These are phyloP conservation scores for Microbotryum lychnidis-dioicae DNA, from an alignment of 1,284 basidiomycete species.

Conservation along the genomic window DNA sequence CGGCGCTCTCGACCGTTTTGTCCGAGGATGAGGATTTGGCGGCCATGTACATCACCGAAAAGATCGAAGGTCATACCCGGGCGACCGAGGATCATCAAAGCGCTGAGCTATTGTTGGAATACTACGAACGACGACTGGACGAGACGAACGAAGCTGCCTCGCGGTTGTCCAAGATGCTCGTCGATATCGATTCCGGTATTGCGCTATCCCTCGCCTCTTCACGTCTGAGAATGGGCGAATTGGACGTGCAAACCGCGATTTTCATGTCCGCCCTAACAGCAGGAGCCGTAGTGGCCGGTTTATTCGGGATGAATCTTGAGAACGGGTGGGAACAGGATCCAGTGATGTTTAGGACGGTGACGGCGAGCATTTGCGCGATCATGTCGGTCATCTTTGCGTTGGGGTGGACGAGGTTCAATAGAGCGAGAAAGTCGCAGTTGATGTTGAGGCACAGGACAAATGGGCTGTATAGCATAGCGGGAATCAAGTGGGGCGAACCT, in stretches of 20 bases:
- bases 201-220: conserved; percentile 15
- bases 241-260: conserved; percentile 27
- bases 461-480: too few species aligned
- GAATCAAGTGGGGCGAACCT: too few species aligned
- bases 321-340: not conserved
- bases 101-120: conserved; percentile 25
- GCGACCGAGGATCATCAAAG: conserved; percentile 14
- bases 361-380: not conserved
- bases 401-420: conserved; percentile 14
- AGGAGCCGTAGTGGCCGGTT: conserved; percentile 12
- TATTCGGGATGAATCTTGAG: conserved; percentile 13
- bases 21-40: conserved; percentile 27
- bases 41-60: conserved; percentile 22
- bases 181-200: conserved; percentile 25
- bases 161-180: conserved; percentile 12
- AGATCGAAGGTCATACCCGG: not conserved
- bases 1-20: conserved; percentile 12
- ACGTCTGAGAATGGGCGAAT: conserved; percentile 17
- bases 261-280: conserved; percentile 16
- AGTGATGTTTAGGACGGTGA: not conserved
- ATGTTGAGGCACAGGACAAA: conserved; percentile 8
- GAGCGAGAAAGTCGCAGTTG: conserved; percentile 23
- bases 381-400: conserved; percentile 15
- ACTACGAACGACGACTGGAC: conserved; percentile 28
- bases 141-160: conserved; percentile 21